Evolutionary conservation across 2,329 filamentous ascomycete species (phyloP).

Genomic region (Pezicula carpinea): DNA sequence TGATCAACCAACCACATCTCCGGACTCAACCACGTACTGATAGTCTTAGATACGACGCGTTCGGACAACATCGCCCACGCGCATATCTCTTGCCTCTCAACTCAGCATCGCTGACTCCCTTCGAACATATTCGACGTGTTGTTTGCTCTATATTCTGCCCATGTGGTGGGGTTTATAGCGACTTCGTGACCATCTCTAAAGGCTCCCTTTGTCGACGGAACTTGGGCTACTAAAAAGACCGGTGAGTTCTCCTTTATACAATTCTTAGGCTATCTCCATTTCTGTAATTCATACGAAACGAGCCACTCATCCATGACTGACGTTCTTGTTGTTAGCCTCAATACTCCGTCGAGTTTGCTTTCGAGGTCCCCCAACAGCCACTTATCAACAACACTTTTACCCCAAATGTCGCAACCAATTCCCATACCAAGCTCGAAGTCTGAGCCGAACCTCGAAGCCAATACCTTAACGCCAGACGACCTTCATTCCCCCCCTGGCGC

Average conservation of each 20-base stretch:
- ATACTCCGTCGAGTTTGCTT: slow-evolving; percentile 37
- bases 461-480: slow-evolving; percentile 18
- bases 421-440: slow-evolving; percentile 28
- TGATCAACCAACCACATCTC: slow-evolving; percentile 5
- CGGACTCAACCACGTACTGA: slow-evolving; percentile 3
- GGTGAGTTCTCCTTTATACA: slow-evolving; percentile 1
- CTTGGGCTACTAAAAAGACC: neutral
- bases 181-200: too few species aligned
- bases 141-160: too few species aligned
- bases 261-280: neutral
- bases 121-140: too few species aligned
- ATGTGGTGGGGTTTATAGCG: too few species aligned
- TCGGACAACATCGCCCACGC: neutral
- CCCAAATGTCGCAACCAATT: slow-evolving; percentile 41
- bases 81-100: too few species aligned
- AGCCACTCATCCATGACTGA: slow-evolving; percentile 34
- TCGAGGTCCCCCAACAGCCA: slow-evolving; percentile 32
- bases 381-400: slow-evolving; percentile 30
- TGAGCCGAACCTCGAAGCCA: slow-evolving; percentile 14
- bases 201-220: too few species aligned
- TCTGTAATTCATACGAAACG: neutral
- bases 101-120: too few species aligned
- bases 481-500: slow-evolving; percentile 3
- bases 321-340: slow-evolving; percentile 35
- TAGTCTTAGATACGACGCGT: neutral